Base-by-base conservation (phyloP, 371 early-diverging fungal genomes). In the Mucor lusitanicus region DNA sequence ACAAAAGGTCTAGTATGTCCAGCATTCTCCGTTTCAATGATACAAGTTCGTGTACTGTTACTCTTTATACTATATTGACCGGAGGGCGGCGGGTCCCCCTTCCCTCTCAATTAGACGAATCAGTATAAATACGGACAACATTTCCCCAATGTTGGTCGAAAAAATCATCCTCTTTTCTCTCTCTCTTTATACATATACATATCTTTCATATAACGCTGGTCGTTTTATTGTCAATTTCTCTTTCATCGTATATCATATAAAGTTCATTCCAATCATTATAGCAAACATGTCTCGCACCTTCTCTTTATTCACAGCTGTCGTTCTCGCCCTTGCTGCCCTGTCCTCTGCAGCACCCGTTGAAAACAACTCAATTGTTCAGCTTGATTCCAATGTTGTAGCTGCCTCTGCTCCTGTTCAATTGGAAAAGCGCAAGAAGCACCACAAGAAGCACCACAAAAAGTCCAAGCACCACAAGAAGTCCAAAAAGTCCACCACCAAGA, bases 271-370 rank as follows among this genome's bases (percentile, higher is more conserved):
- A 50, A 61, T 56, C 60, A 48, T 58, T 59, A 8, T 53, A 19
- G 13, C n/a, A 61, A 65, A 64, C 35, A 71, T 71, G 71, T 61
- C 66, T 62, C 71, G 71, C 37, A 66, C 63, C 40, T 50, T 71
- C 35, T 59, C 65, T 59, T 66, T 66, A 57, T 42, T 66, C 54
- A 66, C 63, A 40, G 53, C 44, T 44, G 53, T 63, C 21, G 32
- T 59, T 30, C 63, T 71, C 42, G 67, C 71, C 1, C 58, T 71
- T 33, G 61, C 53, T 59, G 67, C 59, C 42, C 42, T 71, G 28
- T 58, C 63, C 27, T 40, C 63, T 57, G 63, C 71, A 27, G 63
- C 66, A 27, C 63, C 67, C 35, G 44, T 69, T 27, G 69, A 58
- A 12, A 32, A 30, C 54, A 63, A 28, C 9, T 15, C 58, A 23